Evolutionary conservation across 2,329 filamentous ascomycete species (phyloP), one percentile per base, ranked within the genome.

Genomic region (Fusarium subtropicale): DNA sequence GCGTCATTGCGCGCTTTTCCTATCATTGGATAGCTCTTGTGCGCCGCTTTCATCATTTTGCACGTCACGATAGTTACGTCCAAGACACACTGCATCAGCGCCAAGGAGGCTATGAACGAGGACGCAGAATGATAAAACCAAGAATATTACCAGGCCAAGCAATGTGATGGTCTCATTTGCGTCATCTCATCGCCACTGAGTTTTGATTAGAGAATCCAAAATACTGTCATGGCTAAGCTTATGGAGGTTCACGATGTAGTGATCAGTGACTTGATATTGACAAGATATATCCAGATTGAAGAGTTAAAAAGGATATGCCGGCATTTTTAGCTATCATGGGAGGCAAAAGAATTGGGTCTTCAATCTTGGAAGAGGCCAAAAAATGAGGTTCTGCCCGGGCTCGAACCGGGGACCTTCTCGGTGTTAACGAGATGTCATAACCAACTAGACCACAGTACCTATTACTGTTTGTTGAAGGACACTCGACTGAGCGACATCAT

Each of bases 31-130:
- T 15, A 18, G n/a, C 6, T 28, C 12, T 30, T 22, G 8, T 26
- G 3, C 56, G 58, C 55, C 55, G 18, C 58, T 61, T 61, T 44
- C 58, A 60, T 61, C 58, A 61, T 60, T 26, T 12, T 2, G 4
- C n/a, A 31, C 46, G 44, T 20, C 36, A 52, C 55, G 16, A 10
- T n/a, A 31, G 2, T 22, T 50, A 5, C 24, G 8, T 16, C 13
- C 42, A 15, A 20, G 11, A 30, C 18, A 34, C 15, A 20, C 20
- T 30, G 12, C 41, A 20, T 41, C 33, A 41, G 24, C 4, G 34
- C 48, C 48, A 52, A 52, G 48, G 31, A 20, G 9, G 11, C 16
- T 3, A 5, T 11, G 18, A 51, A 39, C 22, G 22, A 51, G 33
- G n/a, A 36, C 4, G 7, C 3, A 18, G 15, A 10, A 39, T 2